phyloP scores from a whole-genome alignment of 108 stramenopile species.

The Fragilaria crotonensis region DNA sequence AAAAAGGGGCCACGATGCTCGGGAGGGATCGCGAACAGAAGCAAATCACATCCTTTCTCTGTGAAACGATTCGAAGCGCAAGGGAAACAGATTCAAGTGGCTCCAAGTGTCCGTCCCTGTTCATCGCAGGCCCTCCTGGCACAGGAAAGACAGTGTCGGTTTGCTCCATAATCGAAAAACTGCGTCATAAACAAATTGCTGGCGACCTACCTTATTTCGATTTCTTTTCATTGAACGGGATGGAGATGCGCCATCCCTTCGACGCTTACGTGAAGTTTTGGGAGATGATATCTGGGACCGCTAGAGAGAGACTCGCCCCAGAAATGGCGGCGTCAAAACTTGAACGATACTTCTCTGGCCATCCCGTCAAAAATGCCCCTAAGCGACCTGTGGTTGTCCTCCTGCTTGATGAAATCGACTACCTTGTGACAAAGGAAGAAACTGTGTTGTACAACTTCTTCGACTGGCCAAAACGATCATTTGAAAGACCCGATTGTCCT shows the following conservation, averaged over 20 bases:
- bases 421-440: conserved; percentile 89
- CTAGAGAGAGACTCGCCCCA: conserved; percentile 31
- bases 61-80: conserved; percentile 41
- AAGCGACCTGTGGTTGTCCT: conserved; percentile 41
- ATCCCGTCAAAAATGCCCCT: background rate
- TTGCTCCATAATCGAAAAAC: conserved; percentile 43
- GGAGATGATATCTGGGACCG: conserved; percentile 55
- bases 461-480: conserved; percentile 79
- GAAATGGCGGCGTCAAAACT: conserved; percentile 52
- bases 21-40: conserved; percentile 63
- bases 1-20: conserved; percentile 31
- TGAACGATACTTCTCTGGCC: conserved; percentile 49
- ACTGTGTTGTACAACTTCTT: conserved; percentile 96
- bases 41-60: conserved; percentile 51
- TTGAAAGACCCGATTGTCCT: conserved; percentile 6
- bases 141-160: conserved; percentile 71
- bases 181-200: conserved; percentile 44
- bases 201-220: conserved; percentile 59
- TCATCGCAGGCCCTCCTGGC: conserved; percentile 71
- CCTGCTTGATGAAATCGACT: conserved; percentile 96
- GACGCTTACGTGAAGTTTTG: conserved; percentile 76
- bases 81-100: conserved; percentile 1
- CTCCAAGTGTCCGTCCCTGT: conserved; percentile 36
- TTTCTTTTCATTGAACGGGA: conserved; percentile 78
- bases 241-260: conserved; percentile 77